phyloP scores from a whole-genome alignment of 1,139 yeast genomes.

The Blastobotrys petasosporus region DNA sequence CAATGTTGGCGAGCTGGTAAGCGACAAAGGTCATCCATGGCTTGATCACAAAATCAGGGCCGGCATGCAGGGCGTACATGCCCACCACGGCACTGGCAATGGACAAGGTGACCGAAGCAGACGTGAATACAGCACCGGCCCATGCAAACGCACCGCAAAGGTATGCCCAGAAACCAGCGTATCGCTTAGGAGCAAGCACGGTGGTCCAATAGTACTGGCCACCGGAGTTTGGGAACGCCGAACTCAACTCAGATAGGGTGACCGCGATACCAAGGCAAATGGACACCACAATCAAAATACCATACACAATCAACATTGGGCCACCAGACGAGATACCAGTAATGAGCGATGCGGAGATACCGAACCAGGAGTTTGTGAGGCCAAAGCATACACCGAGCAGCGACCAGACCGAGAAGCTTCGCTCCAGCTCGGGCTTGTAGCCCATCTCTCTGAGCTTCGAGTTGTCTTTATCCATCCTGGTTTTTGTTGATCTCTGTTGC shows the following conservation, averaged over 20 bases:
- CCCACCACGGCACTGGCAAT: constrained; percentile 20
- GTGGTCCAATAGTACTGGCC: constrained; percentile 60
- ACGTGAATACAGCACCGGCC: constrained; percentile 27
- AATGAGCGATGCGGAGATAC: constrained; percentile 32
- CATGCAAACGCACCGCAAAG: constrained; percentile 54
- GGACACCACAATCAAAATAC: constrained; percentile 59
- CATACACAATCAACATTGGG: constrained; percentile 53
- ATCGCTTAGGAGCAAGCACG: constrained; percentile 46
- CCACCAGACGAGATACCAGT: constrained; percentile 33
- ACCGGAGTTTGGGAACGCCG: constrained; percentile 52
- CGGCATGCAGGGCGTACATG: constrained; percentile 19
- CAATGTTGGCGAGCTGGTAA: constrained; percentile 33
- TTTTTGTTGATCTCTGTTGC: no score
- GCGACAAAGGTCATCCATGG: constrained; percentile 51
- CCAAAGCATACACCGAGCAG: constrained; percentile 37
- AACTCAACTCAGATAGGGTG: constrained; percentile 47
- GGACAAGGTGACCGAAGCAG: constrained; percentile 25
- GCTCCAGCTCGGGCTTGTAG: constrained; percentile 36
- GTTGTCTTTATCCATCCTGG: constrained; percentile 17
- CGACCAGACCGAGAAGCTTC: constrained; percentile 34
- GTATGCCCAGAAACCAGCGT: constrained; percentile 45
- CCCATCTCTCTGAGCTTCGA: constrained; percentile 31
- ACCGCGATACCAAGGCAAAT: constrained; percentile 43
- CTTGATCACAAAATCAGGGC: constrained; percentile 24
- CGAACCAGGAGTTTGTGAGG: constrained; percentile 37